phyloP scores from a whole-genome alignment of 257 asterid species.

The Osmanthus fragrans region DNA sequence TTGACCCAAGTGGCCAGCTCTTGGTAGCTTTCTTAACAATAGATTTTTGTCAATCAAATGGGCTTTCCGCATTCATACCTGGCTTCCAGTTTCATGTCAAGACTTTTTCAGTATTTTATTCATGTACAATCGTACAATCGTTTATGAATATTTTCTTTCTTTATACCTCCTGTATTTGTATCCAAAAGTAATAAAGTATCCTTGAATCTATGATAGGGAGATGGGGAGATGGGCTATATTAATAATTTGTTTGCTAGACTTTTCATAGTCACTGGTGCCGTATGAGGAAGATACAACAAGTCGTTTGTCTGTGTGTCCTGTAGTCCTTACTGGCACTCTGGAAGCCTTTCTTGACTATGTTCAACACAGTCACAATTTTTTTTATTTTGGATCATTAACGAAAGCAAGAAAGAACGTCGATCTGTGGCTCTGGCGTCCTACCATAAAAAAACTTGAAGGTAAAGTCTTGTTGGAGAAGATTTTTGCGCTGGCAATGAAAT shows the following conservation, averaged over 20 bases:
- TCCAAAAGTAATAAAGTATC: neutral
- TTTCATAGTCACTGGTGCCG: neutral
- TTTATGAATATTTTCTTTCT: no score
- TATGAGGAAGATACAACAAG: neutral
- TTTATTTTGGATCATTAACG: neutral
- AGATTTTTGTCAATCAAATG: constrained; percentile 3
- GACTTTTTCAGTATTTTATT: no score
- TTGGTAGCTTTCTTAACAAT: neutral
- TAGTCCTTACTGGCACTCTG: neutral
- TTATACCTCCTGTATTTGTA: no score
- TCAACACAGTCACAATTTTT: neutral
- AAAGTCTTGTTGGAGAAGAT: neutral
- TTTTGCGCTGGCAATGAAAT: neutral
- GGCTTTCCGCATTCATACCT: constrained; percentile 39
- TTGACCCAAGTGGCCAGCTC: constrained; percentile 6
- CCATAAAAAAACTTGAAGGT: neutral
- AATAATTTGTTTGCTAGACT: neutral
- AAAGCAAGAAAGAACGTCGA: neutral
- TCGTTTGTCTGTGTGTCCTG: neutral
- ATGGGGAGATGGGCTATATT: neutral
- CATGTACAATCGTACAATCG: no score
- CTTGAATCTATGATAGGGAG: neutral
- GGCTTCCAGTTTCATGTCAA: constrained; percentile 8
- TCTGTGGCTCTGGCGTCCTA: neutral
- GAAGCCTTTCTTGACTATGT: neutral